phyloP scores from a whole-genome alignment of 2,329 filamentous ascomycete genomes.

The Botryotinia globosa region DNA sequence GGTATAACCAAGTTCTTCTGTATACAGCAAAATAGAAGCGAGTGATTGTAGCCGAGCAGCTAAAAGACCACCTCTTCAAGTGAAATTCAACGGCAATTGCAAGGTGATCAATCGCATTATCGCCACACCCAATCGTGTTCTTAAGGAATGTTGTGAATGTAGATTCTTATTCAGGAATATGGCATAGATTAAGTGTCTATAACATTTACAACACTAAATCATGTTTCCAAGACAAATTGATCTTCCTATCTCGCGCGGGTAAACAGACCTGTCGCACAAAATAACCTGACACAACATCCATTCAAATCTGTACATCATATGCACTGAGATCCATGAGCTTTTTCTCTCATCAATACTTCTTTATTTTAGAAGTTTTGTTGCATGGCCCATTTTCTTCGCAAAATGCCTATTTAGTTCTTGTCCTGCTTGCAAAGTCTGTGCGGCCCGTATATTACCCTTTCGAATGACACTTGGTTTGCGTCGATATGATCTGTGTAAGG shows the following conservation, averaged over 20 bases:
- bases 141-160: neutral
- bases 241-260: neutral
- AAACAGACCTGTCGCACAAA: neutral
- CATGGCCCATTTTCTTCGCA: slow-evolving; percentile 11
- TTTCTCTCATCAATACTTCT: neutral
- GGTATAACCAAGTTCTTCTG: too few relatives aligned
- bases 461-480: neutral
- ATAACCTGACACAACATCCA: neutral
- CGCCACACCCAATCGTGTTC: neutral
- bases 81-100: neutral
- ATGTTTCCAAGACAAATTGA: neutral
- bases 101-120: neutral
- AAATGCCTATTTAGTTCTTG: slow-evolving; percentile 11
- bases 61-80: neutral
- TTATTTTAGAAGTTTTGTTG: neutral
- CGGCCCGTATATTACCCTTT: slow-evolving; percentile 8
- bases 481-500: neutral
- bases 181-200: neutral
- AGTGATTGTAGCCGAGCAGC: neutral
- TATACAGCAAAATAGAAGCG: neutral
- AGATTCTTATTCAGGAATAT: neutral
- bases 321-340: neutral
- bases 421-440: neutral
- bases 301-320: neutral
- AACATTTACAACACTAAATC: neutral